phyloP scores from a whole-genome alignment of 768 basidiomycete species.

The Lactarius evosmus region DNA sequence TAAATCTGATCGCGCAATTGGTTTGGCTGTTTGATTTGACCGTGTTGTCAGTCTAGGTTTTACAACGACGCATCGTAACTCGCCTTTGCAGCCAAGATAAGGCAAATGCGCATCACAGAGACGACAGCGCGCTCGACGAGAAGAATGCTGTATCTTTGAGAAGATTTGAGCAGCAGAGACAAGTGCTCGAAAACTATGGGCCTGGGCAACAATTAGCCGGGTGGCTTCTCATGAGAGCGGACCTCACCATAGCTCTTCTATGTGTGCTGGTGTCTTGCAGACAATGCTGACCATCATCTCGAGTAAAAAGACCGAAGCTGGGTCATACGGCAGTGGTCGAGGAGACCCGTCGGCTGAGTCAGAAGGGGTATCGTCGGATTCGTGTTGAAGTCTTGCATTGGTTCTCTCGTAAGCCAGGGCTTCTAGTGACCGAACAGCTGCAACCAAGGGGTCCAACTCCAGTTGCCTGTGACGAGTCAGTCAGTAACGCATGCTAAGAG shows the following conservation, averaged over 20 bases:
- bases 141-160: slow-evolving; percentile 81
- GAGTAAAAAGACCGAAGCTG: slow-evolving; percentile 89
- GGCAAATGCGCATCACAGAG: slow-evolving; percentile 78
- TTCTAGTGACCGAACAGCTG: slow-evolving; percentile 82
- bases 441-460: slow-evolving; percentile 72
- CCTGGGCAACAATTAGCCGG: slow-evolving; percentile 45
- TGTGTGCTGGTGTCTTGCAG: slow-evolving; percentile 67
- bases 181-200: slow-evolving; percentile 94
- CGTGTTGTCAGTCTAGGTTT: background rate
- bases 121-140: slow-evolving; percentile 94
- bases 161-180: slow-evolving; percentile 69
- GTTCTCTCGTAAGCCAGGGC: slow-evolving; percentile 89
- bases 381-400: slow-evolving; percentile 70
- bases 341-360: slow-evolving; percentile 44
- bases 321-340: slow-evolving; percentile 80
- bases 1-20: slow-evolving; percentile 87
- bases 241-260: slow-evolving; percentile 85
- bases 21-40: slow-evolving; percentile 53
- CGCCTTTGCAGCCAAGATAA: slow-evolving; percentile 78
- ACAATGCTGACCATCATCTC: slow-evolving; percentile 94
- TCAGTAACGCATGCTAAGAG: slow-evolving; percentile 1
- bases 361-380: slow-evolving; percentile 53
- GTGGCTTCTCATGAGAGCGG: background rate
- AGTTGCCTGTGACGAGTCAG: slow-evolving; percentile 53
- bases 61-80: slow-evolving; percentile 28